phyloP scores from a whole-genome alignment of 2,329 filamentous ascomycete genomes.

The Xylariaceae sp. region DNA sequence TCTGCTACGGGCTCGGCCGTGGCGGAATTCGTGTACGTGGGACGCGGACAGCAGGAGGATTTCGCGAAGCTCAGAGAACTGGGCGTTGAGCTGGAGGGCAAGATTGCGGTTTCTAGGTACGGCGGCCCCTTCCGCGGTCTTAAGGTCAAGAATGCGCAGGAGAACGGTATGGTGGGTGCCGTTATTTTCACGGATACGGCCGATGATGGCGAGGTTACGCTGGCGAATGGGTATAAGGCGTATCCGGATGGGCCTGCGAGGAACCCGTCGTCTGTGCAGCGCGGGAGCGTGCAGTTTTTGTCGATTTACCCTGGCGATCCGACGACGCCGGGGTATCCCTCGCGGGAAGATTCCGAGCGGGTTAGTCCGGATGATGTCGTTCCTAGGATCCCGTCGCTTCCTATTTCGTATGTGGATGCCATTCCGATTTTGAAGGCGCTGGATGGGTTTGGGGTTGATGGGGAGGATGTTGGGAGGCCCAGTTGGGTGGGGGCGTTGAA shows the following conservation, averaged over 20 bases:
- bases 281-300: constrained; percentile 70
- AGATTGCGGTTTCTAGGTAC: constrained; percentile 74
- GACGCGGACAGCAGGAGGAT: constrained; percentile 69
- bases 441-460: constrained; percentile 68
- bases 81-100: constrained; percentile 65
- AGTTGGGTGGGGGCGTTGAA: constrained; percentile 53
- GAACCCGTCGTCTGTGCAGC: constrained; percentile 71
- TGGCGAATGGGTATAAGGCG: constrained; percentile 64
- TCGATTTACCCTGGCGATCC: constrained; percentile 60
- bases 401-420: constrained; percentile 72
- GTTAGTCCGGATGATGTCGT: constrained; percentile 57
- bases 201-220: constrained; percentile 69
- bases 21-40: constrained; percentile 69
- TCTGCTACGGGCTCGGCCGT: constrained; percentile 73
- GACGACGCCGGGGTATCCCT: constrained; percentile 78
- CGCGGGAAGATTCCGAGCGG: constrained; percentile 64
- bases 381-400: constrained; percentile 73
- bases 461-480: constrained; percentile 56
- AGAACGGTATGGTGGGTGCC: constrained; percentile 66
- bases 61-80: constrained; percentile 65
- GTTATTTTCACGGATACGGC: constrained; percentile 71
- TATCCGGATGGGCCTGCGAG: constrained; percentile 75
- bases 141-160: constrained; percentile 78
- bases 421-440: constrained; percentile 71
- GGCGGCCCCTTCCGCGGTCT: constrained; percentile 72